Conservation (phyloP, 331 rosid species). For the Spiraea crenata region DNA sequence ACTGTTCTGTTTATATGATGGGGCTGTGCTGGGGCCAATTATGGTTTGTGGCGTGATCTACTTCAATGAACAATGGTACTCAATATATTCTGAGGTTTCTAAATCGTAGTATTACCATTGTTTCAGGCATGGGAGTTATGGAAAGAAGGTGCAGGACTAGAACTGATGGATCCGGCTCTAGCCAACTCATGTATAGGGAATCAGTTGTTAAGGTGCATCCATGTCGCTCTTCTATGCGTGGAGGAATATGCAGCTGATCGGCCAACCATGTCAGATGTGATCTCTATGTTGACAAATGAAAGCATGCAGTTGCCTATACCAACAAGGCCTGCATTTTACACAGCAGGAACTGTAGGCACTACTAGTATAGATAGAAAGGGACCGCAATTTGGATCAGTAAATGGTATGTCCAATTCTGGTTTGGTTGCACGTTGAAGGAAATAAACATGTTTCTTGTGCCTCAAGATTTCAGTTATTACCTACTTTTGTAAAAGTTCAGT, state of each 20-base stretch:
- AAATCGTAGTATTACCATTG: background rate
- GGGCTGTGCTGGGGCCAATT: too few relatives aligned
- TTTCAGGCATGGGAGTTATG: conserved; percentile 18
- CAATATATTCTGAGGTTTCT: too few relatives aligned
- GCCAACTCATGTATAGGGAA: background rate
- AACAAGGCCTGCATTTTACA: conserved; percentile 5
- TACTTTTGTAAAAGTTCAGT: too few relatives aligned
- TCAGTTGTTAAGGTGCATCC: conserved; percentile 4
- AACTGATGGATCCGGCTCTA: conserved; percentile 5
- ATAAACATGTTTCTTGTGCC: background rate
- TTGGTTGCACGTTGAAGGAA: background rate
- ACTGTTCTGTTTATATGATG: background rate
- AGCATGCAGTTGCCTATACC: background rate
- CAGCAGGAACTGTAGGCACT: background rate
- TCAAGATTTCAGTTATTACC: too few relatives aligned
- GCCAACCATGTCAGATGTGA: conserved; percentile 7
- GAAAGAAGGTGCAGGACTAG: background rate
- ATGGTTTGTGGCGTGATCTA: too few relatives aligned
- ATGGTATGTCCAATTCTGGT: background rate
- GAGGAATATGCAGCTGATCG: conserved; percentile 5
- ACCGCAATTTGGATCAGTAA: background rate
- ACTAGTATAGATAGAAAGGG: too few relatives aligned
- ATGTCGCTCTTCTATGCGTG: conserved; percentile 1
- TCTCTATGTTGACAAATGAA: conserved; percentile 17
- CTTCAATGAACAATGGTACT: background rate